These are phyloP conservation scores for Metarhizium guizhouense DNA, from an alignment of 2,329 filamentous ascomycete species.

Conservation along the genomic window DNA sequence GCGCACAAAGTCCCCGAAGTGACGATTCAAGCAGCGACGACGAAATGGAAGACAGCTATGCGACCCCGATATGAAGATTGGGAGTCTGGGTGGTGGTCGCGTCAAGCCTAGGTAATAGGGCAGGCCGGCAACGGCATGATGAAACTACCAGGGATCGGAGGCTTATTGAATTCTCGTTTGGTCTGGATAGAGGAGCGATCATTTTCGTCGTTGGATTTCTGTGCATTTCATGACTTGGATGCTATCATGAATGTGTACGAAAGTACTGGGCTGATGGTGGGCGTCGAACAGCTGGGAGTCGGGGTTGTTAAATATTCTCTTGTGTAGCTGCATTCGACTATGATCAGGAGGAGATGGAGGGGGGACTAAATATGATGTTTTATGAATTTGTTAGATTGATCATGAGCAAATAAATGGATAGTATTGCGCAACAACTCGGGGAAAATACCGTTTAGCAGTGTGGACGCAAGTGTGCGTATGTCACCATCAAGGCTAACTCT, in stretches of 20 bases:
- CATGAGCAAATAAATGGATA: conserved; percentile 10
- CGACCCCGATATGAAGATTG: conserved; percentile 12
- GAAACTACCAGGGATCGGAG: neutral
- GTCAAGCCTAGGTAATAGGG: no score
- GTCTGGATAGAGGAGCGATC: neutral
- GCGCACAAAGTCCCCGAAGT: conserved; percentile 40
- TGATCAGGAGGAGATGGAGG: neutral
- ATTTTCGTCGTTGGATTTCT: neutral
- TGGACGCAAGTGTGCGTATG: no score
- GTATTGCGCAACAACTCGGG: conserved; percentile 3
- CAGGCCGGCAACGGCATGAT: no score
- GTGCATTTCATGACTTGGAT: neutral
- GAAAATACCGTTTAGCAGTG: neutral
- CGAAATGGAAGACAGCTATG: conserved; percentile 33
- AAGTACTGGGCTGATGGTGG: neutral
- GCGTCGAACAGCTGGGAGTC: no score
- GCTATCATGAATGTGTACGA: neutral
- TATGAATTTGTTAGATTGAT: conserved; percentile 14
- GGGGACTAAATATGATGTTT: neutral
- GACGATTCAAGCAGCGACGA: conserved; percentile 47
- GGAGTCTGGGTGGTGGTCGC: neutral
- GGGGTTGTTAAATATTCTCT: neutral
- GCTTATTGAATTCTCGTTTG: neutral
- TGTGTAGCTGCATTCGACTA: neutral
- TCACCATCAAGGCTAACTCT: no score